A percentile compares a stretch with the other conserved stretches of the same genome.
Conservation (phyloP, 164 flowering plant genomes). For the Vitis cinerea region DNA sequence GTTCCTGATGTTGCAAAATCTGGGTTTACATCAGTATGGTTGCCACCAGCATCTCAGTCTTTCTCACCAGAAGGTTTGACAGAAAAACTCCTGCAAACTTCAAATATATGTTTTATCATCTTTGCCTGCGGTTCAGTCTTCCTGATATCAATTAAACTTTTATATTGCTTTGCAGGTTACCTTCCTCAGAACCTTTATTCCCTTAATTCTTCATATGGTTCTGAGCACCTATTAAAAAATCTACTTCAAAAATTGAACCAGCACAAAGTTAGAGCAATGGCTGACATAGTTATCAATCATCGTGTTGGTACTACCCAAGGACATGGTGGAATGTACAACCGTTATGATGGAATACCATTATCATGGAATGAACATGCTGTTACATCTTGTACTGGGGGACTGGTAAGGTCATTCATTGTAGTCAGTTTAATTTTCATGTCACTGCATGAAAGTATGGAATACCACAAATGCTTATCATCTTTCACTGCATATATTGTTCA, state of each 20-base stretch:
- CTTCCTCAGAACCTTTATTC: conserved; percentile 90
- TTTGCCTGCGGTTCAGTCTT: background rate
- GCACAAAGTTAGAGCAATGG: conserved; percentile 82
- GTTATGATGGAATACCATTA: conserved; percentile 85
- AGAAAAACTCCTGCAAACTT: background rate
- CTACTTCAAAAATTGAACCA: conserved; percentile 72
- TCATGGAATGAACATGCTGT: conserved; percentile 91
- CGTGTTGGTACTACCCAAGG: conserved; percentile 89
- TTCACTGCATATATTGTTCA: background rate
- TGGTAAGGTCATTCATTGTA: conserved; percentile 42
- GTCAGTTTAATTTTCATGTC: background rate
- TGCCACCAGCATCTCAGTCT: conserved; percentile 84
- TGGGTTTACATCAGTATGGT: conserved; percentile 91
- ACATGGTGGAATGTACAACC: conserved; percentile 84
- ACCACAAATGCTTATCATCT: background rate
- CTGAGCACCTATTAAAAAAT: conserved; percentile 65
- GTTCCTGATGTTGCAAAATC: conserved; percentile 76
- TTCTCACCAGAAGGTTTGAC: conserved; percentile 76
- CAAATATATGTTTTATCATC: conserved; percentile 2
- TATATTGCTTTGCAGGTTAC: conserved; percentile 50
- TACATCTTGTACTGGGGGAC: conserved; percentile 89
- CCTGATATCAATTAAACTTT: background rate
- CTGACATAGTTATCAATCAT: conserved; percentile 93
- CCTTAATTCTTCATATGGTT: conserved; percentile 79
- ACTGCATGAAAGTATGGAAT: background rate